Conservation (phyloP, 257 asterid genomes). For the Solanum pennellii region DNA sequence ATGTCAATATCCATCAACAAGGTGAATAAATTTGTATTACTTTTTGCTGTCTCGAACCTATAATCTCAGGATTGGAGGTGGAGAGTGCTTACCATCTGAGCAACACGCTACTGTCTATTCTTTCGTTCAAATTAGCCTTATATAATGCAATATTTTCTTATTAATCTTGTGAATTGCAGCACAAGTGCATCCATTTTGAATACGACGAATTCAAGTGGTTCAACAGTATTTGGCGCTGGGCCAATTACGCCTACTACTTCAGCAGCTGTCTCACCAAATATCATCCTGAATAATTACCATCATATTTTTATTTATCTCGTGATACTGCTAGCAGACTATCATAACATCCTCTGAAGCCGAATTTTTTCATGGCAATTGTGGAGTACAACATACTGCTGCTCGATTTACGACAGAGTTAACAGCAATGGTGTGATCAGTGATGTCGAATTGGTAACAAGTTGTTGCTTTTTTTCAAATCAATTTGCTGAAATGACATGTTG, state of each 20-base stretch:
- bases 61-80: neutral
- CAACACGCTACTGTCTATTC: too few species aligned
- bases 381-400: neutral
- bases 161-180: constrained; percentile 38
- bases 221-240: constrained; percentile 72
- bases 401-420: neutral
- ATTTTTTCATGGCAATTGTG: neutral
- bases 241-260: constrained; percentile 46
- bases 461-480: constrained; percentile 4
- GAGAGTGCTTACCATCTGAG: neutral
- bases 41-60: neutral
- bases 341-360: neutral
- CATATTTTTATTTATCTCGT: constrained; percentile 6
- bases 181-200: constrained; percentile 65
- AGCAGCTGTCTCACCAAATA: constrained; percentile 12
- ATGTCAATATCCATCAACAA: constrained; percentile 57
- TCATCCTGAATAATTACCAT: neutral
- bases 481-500: constrained; percentile 22
- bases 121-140: neutral
- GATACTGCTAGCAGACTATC: neutral
- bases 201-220: constrained; percentile 58
- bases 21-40: constrained; percentile 19
- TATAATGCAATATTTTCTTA: neutral
- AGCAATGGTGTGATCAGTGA: neutral
- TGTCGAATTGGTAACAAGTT: constrained; percentile 17